phyloP scores from a whole-genome alignment of 2,329 filamentous ascomycete genomes.

The Lachnellula willkommii region DNA sequence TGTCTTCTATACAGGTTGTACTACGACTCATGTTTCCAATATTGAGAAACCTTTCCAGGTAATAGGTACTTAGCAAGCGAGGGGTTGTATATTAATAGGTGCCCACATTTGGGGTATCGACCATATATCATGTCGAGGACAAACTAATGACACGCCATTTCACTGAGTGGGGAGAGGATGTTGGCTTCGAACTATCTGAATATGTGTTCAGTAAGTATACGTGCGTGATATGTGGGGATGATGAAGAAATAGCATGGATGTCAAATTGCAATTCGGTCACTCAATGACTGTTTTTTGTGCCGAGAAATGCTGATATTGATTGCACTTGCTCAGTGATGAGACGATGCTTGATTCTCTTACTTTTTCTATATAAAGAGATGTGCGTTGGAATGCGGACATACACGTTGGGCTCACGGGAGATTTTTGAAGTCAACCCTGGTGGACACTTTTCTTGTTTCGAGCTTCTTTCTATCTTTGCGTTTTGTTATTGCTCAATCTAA shows the following conservation, averaged over 20 bases:
- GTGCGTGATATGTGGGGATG: not conserved
- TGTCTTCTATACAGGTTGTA: not conserved
- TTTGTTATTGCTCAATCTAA: no score
- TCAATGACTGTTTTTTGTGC: conserved; percentile 88
- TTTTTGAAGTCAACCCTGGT: no score
- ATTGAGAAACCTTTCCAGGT: not conserved
- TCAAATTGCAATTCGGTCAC: conserved; percentile 96
- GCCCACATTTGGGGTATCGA: not conserved
- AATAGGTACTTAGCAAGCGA: not conserved
- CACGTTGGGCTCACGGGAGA: not conserved
- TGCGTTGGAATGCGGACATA: conserved; percentile 18
- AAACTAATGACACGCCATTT: not conserved
- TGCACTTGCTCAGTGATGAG: conserved; percentile 32
- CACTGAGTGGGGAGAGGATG: not conserved
- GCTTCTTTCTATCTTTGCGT: no score
- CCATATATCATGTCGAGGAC: not conserved
- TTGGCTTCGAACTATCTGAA: not conserved
- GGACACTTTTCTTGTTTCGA: no score
- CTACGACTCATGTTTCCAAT: not conserved
- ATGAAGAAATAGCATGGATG: conserved; percentile 72
- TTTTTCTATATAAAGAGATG: conserved; percentile 16
- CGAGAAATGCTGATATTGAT: conserved; percentile 94
- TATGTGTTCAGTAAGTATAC: not conserved
- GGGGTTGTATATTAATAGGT: not conserved
- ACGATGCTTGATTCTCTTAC: conserved; percentile 15